Evolutionary conservation across 2,329 filamentous ascomycete species (phyloP).

Genomic region (Piedraia hortae): DNA sequence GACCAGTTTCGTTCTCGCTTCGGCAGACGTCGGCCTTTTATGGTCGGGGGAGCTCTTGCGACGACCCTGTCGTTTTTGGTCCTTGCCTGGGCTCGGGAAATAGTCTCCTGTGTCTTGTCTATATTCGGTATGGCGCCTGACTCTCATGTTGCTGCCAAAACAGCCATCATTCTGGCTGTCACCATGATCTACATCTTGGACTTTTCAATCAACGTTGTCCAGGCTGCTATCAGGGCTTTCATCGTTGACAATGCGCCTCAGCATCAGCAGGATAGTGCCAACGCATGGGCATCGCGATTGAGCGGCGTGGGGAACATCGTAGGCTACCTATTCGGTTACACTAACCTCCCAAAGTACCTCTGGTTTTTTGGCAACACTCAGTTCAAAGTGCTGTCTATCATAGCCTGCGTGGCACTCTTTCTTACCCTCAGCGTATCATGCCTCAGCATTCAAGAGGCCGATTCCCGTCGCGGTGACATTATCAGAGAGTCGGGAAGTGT

Average conservation of each 20-base stretch:
- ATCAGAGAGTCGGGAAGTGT: slow-evolving; percentile 35
- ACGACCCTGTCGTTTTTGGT: slow-evolving; percentile 23
- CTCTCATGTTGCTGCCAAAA: slow-evolving; percentile 26
- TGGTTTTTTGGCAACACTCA: slow-evolving; percentile 67
- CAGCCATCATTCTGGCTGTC: slow-evolving; percentile 49
- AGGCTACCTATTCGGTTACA: slow-evolving; percentile 66
- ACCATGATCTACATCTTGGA: slow-evolving; percentile 73
- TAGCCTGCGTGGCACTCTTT: slow-evolving; percentile 48
- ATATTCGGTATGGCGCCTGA: slow-evolving; percentile 44
- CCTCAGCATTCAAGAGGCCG: slow-evolving; percentile 42
- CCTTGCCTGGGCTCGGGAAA: slow-evolving; percentile 23
- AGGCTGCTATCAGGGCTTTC: slow-evolving; percentile 73
- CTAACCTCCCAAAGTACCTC: slow-evolving; percentile 45
- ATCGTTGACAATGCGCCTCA: slow-evolving; percentile 81
- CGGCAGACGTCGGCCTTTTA: slow-evolving; percentile 25
- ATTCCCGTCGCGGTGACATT: slow-evolving; percentile 45
- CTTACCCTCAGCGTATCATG: slow-evolving; percentile 46
- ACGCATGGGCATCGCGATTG: slow-evolving; percentile 76
- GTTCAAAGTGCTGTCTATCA: slow-evolving; percentile 73
- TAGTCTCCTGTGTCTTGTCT: slow-evolving; percentile 33
- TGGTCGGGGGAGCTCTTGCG: slow-evolving; percentile 21
- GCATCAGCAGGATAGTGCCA: slow-evolving; percentile 80
- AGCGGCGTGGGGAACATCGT: slow-evolving; percentile 74
- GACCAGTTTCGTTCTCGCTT: slow-evolving; percentile 21
- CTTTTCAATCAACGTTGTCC: slow-evolving; percentile 85